Evolutionary conservation across 441 rosid genomes (phyloP).

Genomic region (Euphorbia schlechtendalii): DNA sequence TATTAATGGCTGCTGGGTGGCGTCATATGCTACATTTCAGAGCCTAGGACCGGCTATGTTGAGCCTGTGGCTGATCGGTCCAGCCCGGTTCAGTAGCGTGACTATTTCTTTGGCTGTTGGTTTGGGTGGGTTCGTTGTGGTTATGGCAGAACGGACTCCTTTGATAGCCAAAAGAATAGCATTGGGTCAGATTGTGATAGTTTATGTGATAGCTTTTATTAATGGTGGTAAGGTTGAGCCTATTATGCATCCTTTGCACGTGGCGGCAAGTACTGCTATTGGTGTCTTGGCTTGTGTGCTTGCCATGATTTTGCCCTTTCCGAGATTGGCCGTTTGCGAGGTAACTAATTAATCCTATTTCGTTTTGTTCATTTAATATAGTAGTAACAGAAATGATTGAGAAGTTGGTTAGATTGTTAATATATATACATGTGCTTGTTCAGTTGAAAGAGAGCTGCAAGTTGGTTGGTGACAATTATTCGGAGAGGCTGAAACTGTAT

Average conservation of each 20-base stretch:
- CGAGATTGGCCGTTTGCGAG: slow-evolving; percentile 66
- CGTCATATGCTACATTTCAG: slow-evolving; percentile 65
- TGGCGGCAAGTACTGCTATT: slow-evolving; percentile 67
- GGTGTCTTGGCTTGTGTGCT: slow-evolving; percentile 63
- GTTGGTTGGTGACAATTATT: slow-evolving; percentile 39
- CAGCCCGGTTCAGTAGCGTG: slow-evolving; percentile 40
- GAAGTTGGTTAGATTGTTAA: too few species aligned
- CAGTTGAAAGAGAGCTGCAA: slow-evolving; percentile 57
- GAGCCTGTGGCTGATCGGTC: slow-evolving; percentile 60
- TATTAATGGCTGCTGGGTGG: slow-evolving; percentile 63
- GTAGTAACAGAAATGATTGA: too few species aligned
- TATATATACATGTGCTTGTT: neutral
- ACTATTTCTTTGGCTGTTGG: slow-evolving; percentile 59
- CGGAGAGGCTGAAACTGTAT: slow-evolving; percentile 53
- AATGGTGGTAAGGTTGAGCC: slow-evolving; percentile 47
- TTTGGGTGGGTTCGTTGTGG: slow-evolving; percentile 55
- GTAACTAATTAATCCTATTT: too few species aligned
- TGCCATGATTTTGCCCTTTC: slow-evolving; percentile 63
- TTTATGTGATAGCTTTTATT: slow-evolving; percentile 51
- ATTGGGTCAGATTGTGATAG: slow-evolving; percentile 66
- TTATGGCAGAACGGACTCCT: slow-evolving; percentile 49
- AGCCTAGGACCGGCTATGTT: slow-evolving; percentile 61
- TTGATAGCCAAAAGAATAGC: slow-evolving; percentile 64
- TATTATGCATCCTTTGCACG: slow-evolving; percentile 61
- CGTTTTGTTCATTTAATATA: too few species aligned